A percentile compares a stretch with the other conserved stretches of the same genome.
Evolutionary conservation across 1,139 yeast species (phyloP).

Genomic region (Candida tropicalis): DNA sequence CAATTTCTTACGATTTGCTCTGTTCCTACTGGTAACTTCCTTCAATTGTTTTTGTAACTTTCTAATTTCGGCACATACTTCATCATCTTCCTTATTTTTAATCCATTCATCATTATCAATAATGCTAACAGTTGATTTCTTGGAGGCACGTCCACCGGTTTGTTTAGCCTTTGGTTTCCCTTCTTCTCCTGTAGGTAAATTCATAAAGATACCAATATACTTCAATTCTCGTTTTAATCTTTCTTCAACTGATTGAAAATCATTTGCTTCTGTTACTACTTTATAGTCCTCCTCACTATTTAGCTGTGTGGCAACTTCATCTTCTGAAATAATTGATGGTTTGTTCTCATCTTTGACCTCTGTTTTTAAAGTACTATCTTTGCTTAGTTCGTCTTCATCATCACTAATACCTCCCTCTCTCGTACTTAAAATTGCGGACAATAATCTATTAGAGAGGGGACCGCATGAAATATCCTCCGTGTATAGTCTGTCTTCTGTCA

Average conservation of each 20-base stretch:
- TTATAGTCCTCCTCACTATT: conserved; percentile 40
- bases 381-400: conserved; percentile 29
- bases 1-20: conserved; percentile 64
- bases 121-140: conserved; percentile 30
- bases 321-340: conserved; percentile 18
- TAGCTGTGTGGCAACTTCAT: conserved; percentile 45
- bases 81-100: conserved; percentile 87
- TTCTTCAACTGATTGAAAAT: conserved; percentile 83
- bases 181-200: conserved; percentile 40
- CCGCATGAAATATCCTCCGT: conserved; percentile 85
- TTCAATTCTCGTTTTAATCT: conserved; percentile 83
- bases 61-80: conserved; percentile 83
- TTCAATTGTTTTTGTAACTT: conserved; percentile 68
- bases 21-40: conserved; percentile 63
- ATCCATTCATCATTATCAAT: conserved; percentile 77
- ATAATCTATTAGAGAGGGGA: conserved; percentile 81
- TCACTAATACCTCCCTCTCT: conserved; percentile 42
- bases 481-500: conserved; percentile 68
- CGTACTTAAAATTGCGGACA: conserved; percentile 75
- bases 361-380: conserved; percentile 17
- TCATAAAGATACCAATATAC: conserved; percentile 89
- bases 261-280: conserved; percentile 42
- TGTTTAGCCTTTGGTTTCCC: conserved; percentile 24
- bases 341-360: conserved; percentile 14
- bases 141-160: conserved; percentile 24